Conservation (phyloP, 768 basidiomycete genomes). For the Sarcodon aspratus region DNA sequence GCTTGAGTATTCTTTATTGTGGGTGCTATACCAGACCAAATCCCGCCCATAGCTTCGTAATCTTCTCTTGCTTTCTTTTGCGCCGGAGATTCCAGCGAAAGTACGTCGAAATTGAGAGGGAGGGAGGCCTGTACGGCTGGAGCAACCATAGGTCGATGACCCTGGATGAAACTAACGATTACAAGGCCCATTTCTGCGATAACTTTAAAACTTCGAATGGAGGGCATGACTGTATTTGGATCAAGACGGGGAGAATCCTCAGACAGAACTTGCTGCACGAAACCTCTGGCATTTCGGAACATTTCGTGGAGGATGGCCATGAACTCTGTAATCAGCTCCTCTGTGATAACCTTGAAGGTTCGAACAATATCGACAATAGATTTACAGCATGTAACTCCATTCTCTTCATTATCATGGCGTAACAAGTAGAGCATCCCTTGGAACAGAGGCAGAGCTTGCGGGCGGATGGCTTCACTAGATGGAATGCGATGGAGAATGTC, state of each 20-base stretch:
- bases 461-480: constrained; percentile 64
- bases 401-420: constrained; percentile 91
- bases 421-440: constrained; percentile 76
- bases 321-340: constrained; percentile 69
- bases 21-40: constrained; percentile 76
- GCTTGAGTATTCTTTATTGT: constrained; percentile 60
- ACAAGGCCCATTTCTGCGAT: constrained; percentile 90
- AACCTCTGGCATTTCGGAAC: constrained; percentile 58
- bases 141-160: constrained; percentile 54
- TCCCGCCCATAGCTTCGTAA: constrained; percentile 68
- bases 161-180: constrained; percentile 83
- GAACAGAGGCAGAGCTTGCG: constrained; percentile 57
- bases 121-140: constrained; percentile 61
- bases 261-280: constrained; percentile 68
- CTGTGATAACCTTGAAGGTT: constrained; percentile 58
- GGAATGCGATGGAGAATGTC: constrained; percentile 88
- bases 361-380: constrained; percentile 83
- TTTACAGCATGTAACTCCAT: constrained; percentile 84
- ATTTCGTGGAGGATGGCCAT: constrained; percentile 71
- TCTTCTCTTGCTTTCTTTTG: constrained; percentile 71
- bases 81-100: constrained; percentile 70
- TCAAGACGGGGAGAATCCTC: constrained; percentile 50
- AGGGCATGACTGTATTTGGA: constrained; percentile 46
- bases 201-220: constrained; percentile 85
- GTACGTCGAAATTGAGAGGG: constrained; percentile 66